Conservation (phyloP, 2,329 filamentous ascomycete species). For the Arachnopeziza araneosa region DNA sequence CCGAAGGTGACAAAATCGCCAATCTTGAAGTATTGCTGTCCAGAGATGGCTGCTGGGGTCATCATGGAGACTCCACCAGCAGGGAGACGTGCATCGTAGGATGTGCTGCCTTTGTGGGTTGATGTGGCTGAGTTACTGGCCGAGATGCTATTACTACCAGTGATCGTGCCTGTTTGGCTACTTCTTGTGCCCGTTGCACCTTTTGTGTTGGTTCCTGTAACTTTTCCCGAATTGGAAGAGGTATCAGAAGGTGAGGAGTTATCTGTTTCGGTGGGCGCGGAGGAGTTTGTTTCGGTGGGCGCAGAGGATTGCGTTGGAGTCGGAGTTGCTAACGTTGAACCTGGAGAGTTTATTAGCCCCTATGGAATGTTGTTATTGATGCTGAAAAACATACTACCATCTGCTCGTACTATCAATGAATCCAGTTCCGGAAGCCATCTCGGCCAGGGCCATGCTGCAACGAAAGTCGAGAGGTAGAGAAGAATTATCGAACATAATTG, state of each 20-base stretch:
- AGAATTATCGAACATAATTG: constrained; percentile 45
- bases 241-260: constrained; percentile 3
- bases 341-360: background rate
- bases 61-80: constrained; percentile 49
- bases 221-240: background rate
- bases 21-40: constrained; percentile 52
- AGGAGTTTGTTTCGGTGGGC: constrained; percentile 6
- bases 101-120: constrained; percentile 12
- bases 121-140: constrained; percentile 9
- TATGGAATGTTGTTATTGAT: background rate
- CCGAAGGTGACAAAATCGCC: constrained; percentile 52
- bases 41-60: constrained; percentile 41
- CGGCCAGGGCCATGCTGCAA: constrained; percentile 48
- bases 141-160: background rate
- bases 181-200: background rate
- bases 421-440: constrained; percentile 49
- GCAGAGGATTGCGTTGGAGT: constrained; percentile 1
- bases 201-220: constrained; percentile 2
- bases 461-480: constrained; percentile 41
- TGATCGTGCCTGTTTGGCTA: constrained; percentile 2
- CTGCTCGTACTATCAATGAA: constrained; percentile 44
- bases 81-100: constrained; percentile 41
- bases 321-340: constrained; percentile 3
- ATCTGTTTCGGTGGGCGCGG: constrained; percentile 3
- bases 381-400: constrained; percentile 24